A percentile compares a stretch with the other conserved stretches of the same genome.
Conservation (phyloP, 768 basidiomycete genomes). For the Tubosaeta sp. region DNA sequence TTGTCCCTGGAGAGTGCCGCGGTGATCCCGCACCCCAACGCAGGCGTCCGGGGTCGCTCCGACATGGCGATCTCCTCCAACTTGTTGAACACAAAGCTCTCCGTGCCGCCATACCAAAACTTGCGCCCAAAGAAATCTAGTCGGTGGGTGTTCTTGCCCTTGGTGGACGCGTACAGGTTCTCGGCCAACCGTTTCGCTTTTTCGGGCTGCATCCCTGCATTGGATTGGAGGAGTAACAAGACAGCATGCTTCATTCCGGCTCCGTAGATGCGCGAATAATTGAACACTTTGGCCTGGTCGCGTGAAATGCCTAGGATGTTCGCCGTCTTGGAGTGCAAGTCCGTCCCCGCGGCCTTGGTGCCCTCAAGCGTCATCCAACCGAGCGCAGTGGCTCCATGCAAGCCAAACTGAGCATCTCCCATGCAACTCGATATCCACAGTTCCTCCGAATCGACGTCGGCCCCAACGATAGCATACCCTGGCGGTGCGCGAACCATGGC, state of each 20-base stretch:
- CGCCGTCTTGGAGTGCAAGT: slow-evolving; percentile 96
- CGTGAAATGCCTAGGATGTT: slow-evolving; percentile 88
- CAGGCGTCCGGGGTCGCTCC: slow-evolving; percentile 84
- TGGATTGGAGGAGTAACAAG: slow-evolving; percentile 81
- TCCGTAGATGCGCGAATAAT: slow-evolving; percentile 98
- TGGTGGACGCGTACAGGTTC: slow-evolving; percentile 87
- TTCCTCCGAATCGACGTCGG: slow-evolving; percentile 98
- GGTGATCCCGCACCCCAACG: slow-evolving; percentile 91
- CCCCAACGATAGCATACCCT: slow-evolving; percentile 93
- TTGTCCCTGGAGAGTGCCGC: slow-evolving; percentile 89
- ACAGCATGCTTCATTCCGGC: slow-evolving; percentile 94
- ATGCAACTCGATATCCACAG: slow-evolving; percentile 98
- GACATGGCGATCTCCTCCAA: slow-evolving; percentile 91
- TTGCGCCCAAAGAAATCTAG: slow-evolving; percentile 70
- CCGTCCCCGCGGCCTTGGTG: slow-evolving; percentile 90
- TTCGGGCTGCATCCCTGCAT: slow-evolving; percentile 70
- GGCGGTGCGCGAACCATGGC: slow-evolving; percentile 94
- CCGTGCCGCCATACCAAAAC: slow-evolving; percentile 97
- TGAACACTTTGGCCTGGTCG: slow-evolving; percentile 97
- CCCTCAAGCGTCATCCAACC: slow-evolving; percentile 99
- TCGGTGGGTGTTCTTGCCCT: slow-evolving; percentile 83
- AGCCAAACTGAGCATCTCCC: slow-evolving; percentile 96
- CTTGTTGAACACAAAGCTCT: slow-evolving; percentile 97
- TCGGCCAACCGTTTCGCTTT: slow-evolving; percentile 78
- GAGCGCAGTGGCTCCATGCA: slow-evolving; percentile 94